Base-by-base conservation (phyloP, 176 grass and related monocot genomes). In the Olyra latifolia region DNA sequence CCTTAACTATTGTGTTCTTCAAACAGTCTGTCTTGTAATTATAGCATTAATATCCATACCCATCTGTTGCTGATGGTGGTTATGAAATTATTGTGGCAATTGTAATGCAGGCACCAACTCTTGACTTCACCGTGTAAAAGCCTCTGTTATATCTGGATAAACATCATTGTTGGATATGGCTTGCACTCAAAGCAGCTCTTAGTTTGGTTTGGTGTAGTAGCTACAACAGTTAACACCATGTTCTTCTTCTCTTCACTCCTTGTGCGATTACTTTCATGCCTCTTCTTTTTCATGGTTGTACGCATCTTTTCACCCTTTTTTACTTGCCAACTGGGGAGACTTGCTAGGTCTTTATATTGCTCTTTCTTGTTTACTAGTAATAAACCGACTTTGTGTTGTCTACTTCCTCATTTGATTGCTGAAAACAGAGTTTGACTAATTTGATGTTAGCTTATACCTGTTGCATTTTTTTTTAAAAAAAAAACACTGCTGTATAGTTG, bases 191-290 rank as follows among this genome's bases (percentile, higher is more conserved):
- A 82, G 79, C 80, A 78, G 47, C 24, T 56, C 46, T 35, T 72
- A 12, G 3, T 50, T 20, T 43, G 23, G 85, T 82, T 87, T 83
- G 73, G 79, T 83, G 80, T 72, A 78, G 86, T 78, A 78, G 80
- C 57, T 72, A 59, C 47, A 78, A 63, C 86, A 77, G 42, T 55
- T 62, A 25, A 50, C n/a, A 46, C 77, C 29, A 22, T 14, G 49
- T 27, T 28, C 40, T 50, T 13, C 19, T 82, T 41, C 30, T 24
- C 17, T 12, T 2, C 19, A 12, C 63, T 12, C 6, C 32, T 39
- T 3, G 38, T 19, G 25, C 30, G 24, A 41, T 10, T 20, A 20
- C 47, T 55, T 28, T 4, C 15, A 69, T 45, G 24, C 5, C 23
- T 13, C n/a, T 22, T 10, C 66, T 66, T 74, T 74, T 75, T n/a